phyloP scores from a whole-genome alignment of 1,284 basidiomycete genomes.

The Peniophora sp. region DNA sequence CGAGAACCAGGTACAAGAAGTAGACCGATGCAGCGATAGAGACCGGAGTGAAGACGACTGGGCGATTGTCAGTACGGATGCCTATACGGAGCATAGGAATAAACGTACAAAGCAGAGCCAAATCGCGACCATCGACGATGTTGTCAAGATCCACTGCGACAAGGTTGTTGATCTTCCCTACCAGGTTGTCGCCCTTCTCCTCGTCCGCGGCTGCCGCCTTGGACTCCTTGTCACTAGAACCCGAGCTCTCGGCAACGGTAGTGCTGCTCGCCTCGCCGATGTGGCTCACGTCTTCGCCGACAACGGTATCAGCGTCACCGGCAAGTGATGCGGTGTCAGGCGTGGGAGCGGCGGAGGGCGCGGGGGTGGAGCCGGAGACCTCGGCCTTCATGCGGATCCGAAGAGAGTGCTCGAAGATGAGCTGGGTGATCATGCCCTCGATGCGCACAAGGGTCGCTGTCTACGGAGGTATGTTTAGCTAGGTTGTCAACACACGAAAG shows the following conservation, averaged over 20 bases:
- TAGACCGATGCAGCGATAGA: constrained; percentile 28
- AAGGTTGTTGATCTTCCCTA: constrained; percentile 28
- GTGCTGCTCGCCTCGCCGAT: constrained; percentile 8
- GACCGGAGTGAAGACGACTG: constrained; percentile 26
- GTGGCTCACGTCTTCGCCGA: constrained; percentile 9
- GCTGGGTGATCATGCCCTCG: constrained; percentile 60
- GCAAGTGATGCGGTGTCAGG: constrained; percentile 18
- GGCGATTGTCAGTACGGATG: constrained; percentile 3
- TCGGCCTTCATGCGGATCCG: constrained; percentile 61
- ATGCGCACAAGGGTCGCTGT: constrained; percentile 42
- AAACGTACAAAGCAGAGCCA: constrained; percentile 3
- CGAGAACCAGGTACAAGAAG: constrained; percentile 39
- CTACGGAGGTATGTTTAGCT: constrained; percentile 8
- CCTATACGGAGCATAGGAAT: background rate
- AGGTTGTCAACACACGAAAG: background rate
- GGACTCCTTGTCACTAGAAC: constrained; percentile 5
- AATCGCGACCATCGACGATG: constrained; percentile 7
- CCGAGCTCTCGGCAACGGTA: constrained; percentile 12
- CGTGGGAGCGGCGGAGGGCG: constrained; percentile 6
- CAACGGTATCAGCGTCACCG: constrained; percentile 6
- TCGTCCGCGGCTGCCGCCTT: constrained; percentile 4
- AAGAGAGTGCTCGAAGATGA: constrained; percentile 65
- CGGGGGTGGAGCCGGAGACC: constrained; percentile 15
- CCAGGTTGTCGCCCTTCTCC: constrained; percentile 19
- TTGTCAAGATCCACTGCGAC: constrained; percentile 8